Conservation (phyloP, 2,329 filamentous ascomycete species). For the Graphium sp. region DNA sequence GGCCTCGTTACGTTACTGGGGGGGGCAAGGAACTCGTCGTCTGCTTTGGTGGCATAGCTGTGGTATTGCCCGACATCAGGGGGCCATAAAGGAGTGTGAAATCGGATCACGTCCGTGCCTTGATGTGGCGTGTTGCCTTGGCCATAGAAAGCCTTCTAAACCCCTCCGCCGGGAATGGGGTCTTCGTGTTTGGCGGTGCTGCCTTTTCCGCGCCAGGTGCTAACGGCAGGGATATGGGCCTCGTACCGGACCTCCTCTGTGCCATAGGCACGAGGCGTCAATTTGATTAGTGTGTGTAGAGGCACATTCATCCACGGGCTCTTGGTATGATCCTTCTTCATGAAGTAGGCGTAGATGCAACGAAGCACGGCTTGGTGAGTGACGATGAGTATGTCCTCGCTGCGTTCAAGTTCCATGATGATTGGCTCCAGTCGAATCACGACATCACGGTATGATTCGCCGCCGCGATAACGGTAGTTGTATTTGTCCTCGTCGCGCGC, state of each 20-base stretch:
- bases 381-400: conserved; percentile 93
- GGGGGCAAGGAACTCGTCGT: too few relatives aligned
- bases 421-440: conserved; percentile 96
- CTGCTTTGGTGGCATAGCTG: too few relatives aligned
- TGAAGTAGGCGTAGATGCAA: conserved; percentile 98
- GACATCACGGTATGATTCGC: conserved; percentile 89
- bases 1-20: too few relatives aligned
- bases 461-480: conserved; percentile 96
- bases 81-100: too few relatives aligned
- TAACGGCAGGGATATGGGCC: conserved; percentile 88
- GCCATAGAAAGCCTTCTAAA: conserved; percentile 3
- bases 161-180: conserved; percentile 18
- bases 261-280: conserved; percentile 86
- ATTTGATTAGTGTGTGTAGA: conserved; percentile 87
- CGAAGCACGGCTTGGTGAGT: conserved; percentile 93
- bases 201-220: conserved; percentile 90
- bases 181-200: conserved; percentile 79
- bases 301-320: conserved; percentile 99
- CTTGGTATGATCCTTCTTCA: conserved; percentile 85
- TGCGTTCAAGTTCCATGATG: conserved; percentile 96
- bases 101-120: too few relatives aligned
- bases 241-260: conserved; percentile 79
- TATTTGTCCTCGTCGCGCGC: conserved; percentile 98
- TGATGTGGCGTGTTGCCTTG: background rate
- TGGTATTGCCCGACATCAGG: too few relatives aligned